These are phyloP conservation scores for Linnemannia hyalina DNA, from an alignment of 192 early-diverging fungal species.

Conservation along the genomic window DNA sequence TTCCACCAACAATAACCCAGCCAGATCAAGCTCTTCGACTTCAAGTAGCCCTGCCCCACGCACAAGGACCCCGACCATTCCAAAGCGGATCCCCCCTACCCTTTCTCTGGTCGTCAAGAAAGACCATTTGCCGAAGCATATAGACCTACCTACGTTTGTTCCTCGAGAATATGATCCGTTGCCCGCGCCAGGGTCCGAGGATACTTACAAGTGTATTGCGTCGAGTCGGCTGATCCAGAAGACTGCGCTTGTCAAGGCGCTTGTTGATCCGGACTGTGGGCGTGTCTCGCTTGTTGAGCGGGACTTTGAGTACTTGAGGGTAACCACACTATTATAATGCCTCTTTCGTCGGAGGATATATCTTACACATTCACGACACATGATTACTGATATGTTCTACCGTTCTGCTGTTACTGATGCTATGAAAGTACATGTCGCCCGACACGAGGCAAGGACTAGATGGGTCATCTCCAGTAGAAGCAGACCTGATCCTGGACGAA, in stretches of 20 bases:
- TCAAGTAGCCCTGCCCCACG: neutral
- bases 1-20: neutral
- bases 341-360: neutral
- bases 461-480: conserved; percentile 11
- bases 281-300: conserved; percentile 22
- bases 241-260: conserved; percentile 13
- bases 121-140: neutral
- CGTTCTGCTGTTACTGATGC: neutral
- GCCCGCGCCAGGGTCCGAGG: neutral
- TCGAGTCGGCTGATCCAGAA: conserved; percentile 31
- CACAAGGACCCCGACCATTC: neutral
- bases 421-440: neutral
- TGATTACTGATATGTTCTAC: neutral
- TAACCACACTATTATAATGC: neutral
- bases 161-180: conserved; percentile 14
- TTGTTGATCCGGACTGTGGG: conserved; percentile 6
- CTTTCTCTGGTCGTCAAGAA: neutral
- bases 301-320: conserved; percentile 34
- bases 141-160: neutral
- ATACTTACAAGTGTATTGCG: conserved; percentile 20
- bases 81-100: neutral
- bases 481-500: conserved; percentile 38
- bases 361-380: neutral
- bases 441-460: neutral
- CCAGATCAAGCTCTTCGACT: neutral